These are phyloP conservation scores for Picochlorum sp. DNA, from an alignment of 139 green algal genomes.

Conservation along the genomic window DNA sequence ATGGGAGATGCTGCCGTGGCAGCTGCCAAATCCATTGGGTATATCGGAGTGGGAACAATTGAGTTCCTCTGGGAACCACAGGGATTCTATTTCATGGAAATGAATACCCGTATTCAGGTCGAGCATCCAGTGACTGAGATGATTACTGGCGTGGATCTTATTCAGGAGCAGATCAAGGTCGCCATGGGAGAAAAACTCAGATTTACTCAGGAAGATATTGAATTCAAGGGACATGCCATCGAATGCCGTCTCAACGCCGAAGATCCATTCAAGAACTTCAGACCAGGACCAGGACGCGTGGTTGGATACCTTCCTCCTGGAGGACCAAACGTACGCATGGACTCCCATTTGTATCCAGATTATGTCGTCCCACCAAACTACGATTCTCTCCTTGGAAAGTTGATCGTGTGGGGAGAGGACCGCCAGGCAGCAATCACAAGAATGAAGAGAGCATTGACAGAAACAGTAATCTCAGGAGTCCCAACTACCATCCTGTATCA, in stretches of 20 bases:
- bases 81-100: slow-evolving; percentile 98
- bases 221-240: slow-evolving; percentile 83
- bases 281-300: slow-evolving; percentile 64
- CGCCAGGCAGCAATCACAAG: slow-evolving; percentile 65
- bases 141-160: slow-evolving; percentile 87
- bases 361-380: slow-evolving; percentile 95
- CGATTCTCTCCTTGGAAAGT: slow-evolving; percentile 94
- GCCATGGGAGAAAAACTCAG: slow-evolving; percentile 67
- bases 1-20: slow-evolving; percentile 83
- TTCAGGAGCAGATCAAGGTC: slow-evolving; percentile 87
- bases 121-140: slow-evolving; percentile 94
- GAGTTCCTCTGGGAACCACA: slow-evolving; percentile 92
- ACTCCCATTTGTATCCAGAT: slow-evolving; percentile 90
- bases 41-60: slow-evolving; percentile 81
- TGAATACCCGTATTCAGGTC: slow-evolving; percentile 96
- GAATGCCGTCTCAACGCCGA: slow-evolving; percentile 93
- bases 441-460: slow-evolving; percentile 71
- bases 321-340: slow-evolving; percentile 89
- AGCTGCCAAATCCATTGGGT: slow-evolving; percentile 74
- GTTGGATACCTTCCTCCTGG: slow-evolving; percentile 84
- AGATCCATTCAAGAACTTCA: slow-evolving; percentile 87
- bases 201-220: slow-evolving; percentile 80
- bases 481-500: slow-evolving; percentile 85
- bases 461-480: slow-evolving; percentile 64
- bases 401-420: slow-evolving; percentile 90